These are phyloP conservation scores for Solidago caesia DNA, from an alignment of 129 eudicot species.

Conservation along the genomic window DNA sequence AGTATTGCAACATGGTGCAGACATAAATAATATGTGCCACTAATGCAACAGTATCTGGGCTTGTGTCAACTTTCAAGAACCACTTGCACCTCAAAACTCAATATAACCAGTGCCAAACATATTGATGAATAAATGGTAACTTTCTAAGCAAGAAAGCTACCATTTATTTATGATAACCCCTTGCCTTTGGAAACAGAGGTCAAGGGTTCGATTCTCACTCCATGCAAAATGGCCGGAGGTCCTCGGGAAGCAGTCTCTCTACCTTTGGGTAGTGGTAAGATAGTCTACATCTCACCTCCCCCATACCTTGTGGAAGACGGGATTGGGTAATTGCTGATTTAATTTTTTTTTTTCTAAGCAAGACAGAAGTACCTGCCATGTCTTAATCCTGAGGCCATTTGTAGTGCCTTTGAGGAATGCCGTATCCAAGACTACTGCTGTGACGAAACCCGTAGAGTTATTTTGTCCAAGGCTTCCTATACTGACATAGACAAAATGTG, in stretches of 20 bases:
- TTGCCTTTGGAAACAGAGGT: no score
- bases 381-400: conserved; percentile 91
- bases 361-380: conserved; percentile 79
- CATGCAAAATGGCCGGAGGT: no score
- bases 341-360: background rate
- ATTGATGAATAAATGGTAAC: background rate
- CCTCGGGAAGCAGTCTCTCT: no score
- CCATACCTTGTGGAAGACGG: no score
- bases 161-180: no score
- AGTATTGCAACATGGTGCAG: background rate
- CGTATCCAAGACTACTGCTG: conserved; percentile 58
- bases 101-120: background rate
- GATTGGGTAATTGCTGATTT: no score
- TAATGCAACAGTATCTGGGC: conserved; percentile 11
- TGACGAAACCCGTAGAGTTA: conserved; percentile 74
- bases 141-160: background rate
- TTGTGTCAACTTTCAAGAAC: background rate
- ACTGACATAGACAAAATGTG: conserved; percentile 42
- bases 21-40: background rate
- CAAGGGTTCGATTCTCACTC: no score
- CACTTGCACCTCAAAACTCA: background rate
- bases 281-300: no score
- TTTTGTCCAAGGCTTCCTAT: conserved; percentile 93
- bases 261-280: no score
- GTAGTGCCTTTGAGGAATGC: conserved; percentile 75